Percentiles rank a stretch among this genome's conserved stretches.
Conservation (phyloP, 164 flowering plant genomes). For the Aristolochia californica region DNA sequence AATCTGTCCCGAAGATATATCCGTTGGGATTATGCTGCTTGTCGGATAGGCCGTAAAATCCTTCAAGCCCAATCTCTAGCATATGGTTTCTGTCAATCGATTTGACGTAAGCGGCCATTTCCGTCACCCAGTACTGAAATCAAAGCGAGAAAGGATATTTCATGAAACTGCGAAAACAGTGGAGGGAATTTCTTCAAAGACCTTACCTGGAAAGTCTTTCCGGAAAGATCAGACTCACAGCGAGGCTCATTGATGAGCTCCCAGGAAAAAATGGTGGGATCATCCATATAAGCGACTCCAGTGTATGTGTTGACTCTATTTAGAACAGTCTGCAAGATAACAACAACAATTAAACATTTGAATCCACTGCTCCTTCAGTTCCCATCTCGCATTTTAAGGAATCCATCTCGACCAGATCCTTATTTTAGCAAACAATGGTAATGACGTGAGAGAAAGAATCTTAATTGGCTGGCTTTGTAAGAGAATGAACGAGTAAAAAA, state of each 20-base stretch:
- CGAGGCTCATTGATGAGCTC: conserved; percentile 95
- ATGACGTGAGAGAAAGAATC: no score
- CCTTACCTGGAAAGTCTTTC: conserved; percentile 61
- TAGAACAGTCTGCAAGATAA: conserved; percentile 66
- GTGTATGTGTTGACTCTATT: conserved; percentile 47
- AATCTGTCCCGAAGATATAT: conserved; percentile 27
- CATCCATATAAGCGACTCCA: conserved; percentile 70
- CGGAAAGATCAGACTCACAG: conserved; percentile 72
- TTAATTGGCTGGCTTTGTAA: no score
- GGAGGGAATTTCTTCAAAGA: not conserved
- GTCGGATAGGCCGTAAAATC: conserved; percentile 39
- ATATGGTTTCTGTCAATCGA: conserved; percentile 39
- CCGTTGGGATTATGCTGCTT: conserved; percentile 22
- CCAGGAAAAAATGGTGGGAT: conserved; percentile 88
- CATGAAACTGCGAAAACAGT: not conserved
- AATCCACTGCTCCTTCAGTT: no score
- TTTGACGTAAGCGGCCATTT: conserved; percentile 37
- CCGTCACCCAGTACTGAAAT: conserved; percentile 17
- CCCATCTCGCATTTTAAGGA: no score
- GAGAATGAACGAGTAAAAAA: no score
- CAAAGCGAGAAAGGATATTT: not conserved
- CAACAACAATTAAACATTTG: no score
- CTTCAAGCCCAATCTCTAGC: conserved; percentile 46
- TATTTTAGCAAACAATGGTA: no score
- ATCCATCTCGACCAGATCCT: no score